These are phyloP conservation scores for Fusarium pininemorale DNA, from an alignment of 2,329 filamentous ascomycete species.

Conservation along the genomic window DNA sequence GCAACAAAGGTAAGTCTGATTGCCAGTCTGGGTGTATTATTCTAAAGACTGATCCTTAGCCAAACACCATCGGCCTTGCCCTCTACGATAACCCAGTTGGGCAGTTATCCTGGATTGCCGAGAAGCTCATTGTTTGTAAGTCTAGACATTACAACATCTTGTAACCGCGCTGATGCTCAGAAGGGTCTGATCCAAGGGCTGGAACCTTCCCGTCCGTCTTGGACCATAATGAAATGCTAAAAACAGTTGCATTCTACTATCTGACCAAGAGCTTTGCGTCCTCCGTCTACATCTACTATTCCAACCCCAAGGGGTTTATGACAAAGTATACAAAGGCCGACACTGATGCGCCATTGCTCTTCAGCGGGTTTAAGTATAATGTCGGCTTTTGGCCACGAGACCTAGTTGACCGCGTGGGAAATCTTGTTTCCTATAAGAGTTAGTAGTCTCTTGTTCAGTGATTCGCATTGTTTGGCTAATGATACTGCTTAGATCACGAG, in stretches of 20 bases:
- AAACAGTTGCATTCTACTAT: not conserved
- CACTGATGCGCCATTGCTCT: not conserved
- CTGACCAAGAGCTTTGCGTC: not conserved
- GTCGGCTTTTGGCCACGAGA: not conserved
- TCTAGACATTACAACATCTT: accelerated
- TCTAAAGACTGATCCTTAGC: not conserved
- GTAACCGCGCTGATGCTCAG: not conserved
- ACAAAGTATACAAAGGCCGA: not conserved
- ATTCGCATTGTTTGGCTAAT: not conserved
- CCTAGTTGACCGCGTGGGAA: not conserved
- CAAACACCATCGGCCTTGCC: not conserved
- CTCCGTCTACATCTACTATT: not conserved
- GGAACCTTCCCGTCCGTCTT: not conserved
- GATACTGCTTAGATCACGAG: not conserved
- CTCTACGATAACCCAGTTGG: not conserved
- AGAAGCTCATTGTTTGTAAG: not conserved
- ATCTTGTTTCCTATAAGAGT: not conserved
- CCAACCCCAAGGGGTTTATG: not conserved
- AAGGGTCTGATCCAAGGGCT: not conserved
- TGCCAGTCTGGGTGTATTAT: not conserved
- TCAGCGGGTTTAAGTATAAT: not conserved
- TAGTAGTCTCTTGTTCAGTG: not conserved
- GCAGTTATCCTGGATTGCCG: not conserved
- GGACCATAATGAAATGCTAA: not conserved
- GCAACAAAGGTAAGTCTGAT: not conserved